phyloP scores from a whole-genome alignment of 1,284 basidiomycete species.

The Fistulinella cinereoalba region DNA sequence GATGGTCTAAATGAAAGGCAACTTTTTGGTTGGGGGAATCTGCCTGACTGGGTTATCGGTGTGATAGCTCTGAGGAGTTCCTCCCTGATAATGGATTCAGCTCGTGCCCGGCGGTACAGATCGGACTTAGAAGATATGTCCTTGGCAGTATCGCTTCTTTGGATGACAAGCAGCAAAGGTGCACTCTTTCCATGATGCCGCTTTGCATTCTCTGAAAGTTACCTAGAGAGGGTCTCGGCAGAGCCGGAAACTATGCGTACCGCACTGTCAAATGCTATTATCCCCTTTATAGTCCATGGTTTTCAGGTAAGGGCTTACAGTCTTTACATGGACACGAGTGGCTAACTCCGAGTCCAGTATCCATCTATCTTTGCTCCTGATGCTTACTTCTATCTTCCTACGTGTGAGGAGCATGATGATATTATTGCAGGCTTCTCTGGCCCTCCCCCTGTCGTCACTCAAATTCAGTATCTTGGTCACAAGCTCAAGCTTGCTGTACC shows the following conservation, averaged over 20 bases:
- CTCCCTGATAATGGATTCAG: constrained; percentile 1
- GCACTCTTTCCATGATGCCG: constrained; percentile 11
- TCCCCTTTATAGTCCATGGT: constrained; percentile 35
- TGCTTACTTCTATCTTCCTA: constrained; percentile 38
- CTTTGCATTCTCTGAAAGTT: constrained; percentile 15
- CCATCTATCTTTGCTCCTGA: constrained; percentile 42
- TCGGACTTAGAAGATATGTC: constrained; percentile 37
- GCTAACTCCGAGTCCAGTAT: constrained; percentile 31
- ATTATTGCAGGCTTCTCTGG: constrained; percentile 26
- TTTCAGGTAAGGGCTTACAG: constrained; percentile 34
- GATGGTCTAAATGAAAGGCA: constrained; percentile 64
- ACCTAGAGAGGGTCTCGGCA: constrained; percentile 18
- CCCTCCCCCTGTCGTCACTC: constrained; percentile 28
- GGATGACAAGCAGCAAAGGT: constrained; percentile 52
- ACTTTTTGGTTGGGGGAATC: constrained; percentile 40
- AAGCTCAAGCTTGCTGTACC: constrained; percentile 40
- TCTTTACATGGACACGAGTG: not conserved
- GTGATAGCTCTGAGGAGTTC: constrained; percentile 20
- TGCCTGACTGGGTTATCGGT: constrained; percentile 29
- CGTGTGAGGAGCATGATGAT: constrained; percentile 27
- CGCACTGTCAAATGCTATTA: constrained; percentile 25
- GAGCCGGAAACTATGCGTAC: constrained; percentile 24
- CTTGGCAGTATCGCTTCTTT: constrained; percentile 55
- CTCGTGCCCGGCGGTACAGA: constrained; percentile 1
- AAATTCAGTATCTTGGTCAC: constrained; percentile 42